Evolutionary conservation across 2,329 filamentous ascomycete species (phyloP), one percentile per base, ranked within the genome.

Genomic region (Fusarium bulbicola): DNA sequence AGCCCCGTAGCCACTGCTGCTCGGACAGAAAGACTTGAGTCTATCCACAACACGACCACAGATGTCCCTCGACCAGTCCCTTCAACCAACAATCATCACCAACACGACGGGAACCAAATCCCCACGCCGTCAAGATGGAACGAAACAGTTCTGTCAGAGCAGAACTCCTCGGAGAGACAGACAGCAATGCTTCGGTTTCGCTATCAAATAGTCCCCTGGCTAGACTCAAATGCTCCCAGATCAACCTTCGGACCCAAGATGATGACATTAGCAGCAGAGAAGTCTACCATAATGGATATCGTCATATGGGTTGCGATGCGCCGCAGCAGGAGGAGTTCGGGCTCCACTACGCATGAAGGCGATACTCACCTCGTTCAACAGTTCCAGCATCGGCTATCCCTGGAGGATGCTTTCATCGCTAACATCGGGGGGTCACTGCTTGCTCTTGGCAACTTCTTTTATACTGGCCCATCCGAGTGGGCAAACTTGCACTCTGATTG

Each of bases 151-250:
- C 47, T 70, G 1, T 65, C 66, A 0, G 67, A 70, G 18, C 67
- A 70, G 13, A 72, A 49, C 12, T 68, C 53, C 3, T 68, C 63
- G n/a, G 70, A 72, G 24, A 40, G 68, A 15, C 69, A 72, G 47
- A 68, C 68, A 13, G 69, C 69, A 2, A 72, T 72, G 64, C 69
- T 72, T n/a, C 69, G 68, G 1, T 72, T 72, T 45, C 58, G 63
- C 7, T 72, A 72, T 4, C 68, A 72, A 10, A 63, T 72, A 40
- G 63, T 56, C 11, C 69, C 69, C 7, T 72, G 69, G 69, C 43
- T 72, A 13, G 68, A 72, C 16, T 72, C 69, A 2, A 72, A 72
- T 7, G 62, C 58, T 73, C 65, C 65, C 1, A 61, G 54, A 6
- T 68, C 65, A 6, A 39, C 63, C 6, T 68, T 68, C 14, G 63